Evolutionary conservation across 2,329 filamentous ascomycete species (phyloP).

Genomic region (Cephalotrichum gorgonifer): DNA sequence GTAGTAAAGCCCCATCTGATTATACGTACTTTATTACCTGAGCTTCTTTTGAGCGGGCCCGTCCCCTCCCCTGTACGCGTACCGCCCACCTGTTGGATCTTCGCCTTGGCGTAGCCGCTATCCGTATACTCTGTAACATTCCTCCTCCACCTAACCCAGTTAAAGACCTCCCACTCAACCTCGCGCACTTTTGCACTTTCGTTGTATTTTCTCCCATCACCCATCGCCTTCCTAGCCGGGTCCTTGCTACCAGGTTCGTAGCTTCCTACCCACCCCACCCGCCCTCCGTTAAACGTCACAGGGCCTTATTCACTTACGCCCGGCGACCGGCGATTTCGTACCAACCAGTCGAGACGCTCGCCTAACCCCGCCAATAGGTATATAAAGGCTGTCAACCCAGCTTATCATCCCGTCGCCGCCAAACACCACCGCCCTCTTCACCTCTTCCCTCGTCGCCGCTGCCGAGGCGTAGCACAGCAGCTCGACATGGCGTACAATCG

Average conservation of each 20-base stretch:
- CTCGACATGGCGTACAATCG: slow-evolving; percentile 82
- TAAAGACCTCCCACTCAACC: not conserved
- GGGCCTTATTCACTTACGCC: not conserved
- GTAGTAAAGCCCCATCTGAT: too few species aligned
- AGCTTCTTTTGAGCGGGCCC: too few species aligned
- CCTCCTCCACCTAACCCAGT: not conserved
- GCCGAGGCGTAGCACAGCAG: not conserved
- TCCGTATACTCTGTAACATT: too few species aligned
- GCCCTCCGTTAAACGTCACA: not conserved
- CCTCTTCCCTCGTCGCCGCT: too few species aligned
- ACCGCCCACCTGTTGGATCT: not conserved
- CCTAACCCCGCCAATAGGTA: not conserved
- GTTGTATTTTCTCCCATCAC: not conserved
- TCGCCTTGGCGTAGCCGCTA: not conserved
- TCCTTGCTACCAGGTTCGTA: not conserved
- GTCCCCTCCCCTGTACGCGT: too few species aligned
- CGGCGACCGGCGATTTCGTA: not conserved
- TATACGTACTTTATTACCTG: too few species aligned
- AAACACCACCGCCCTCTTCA: not conserved
- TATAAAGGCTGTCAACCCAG: not conserved
- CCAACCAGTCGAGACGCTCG: not conserved
- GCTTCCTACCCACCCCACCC: not conserved
- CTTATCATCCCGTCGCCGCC: not conserved
- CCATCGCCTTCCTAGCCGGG: not conserved
- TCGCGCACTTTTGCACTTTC: too few species aligned